These are phyloP conservation scores for Cochlearia excelsa DNA, from an alignment of 345 rosid species.

Conservation along the genomic window DNA sequence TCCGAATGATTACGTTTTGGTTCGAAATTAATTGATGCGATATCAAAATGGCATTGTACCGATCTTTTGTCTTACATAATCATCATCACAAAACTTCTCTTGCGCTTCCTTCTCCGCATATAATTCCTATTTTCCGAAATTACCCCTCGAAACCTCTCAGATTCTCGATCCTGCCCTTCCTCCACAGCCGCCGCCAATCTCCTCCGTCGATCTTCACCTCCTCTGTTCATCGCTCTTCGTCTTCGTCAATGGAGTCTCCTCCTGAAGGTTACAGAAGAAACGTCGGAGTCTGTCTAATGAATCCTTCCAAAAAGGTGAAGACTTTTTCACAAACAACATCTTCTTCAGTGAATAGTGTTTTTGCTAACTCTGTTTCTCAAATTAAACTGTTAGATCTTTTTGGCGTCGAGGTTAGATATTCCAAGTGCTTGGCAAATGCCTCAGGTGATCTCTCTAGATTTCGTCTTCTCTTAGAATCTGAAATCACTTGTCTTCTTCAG, in stretches of 20 bases:
- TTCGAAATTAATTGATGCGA: not conserved
- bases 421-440: slow-evolving; percentile 98
- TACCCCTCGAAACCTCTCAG: slow-evolving; percentile 32
- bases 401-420: slow-evolving; percentile 84
- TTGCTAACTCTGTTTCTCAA: not conserved
- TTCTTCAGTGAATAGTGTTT: not conserved
- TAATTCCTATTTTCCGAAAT: slow-evolving; percentile 27
- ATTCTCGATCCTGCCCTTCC: slow-evolving; percentile 35
- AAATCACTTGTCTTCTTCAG: not conserved
- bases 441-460: slow-evolving; percentile 49
- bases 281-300: slow-evolving; percentile 87
- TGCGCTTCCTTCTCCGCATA: slow-evolving; percentile 2
- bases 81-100: slow-evolving; percentile 13
- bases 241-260: slow-evolving; percentile 72
- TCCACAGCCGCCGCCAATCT: slow-evolving; percentile 19
- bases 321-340: not conserved
- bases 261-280: slow-evolving; percentile 89
- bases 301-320: slow-evolving; percentile 69
- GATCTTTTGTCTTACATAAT: slow-evolving; percentile 27
- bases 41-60: slow-evolving; percentile 39
- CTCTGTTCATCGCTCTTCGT: slow-evolving; percentile 33
- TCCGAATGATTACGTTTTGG: not conserved
- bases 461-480: not conserved
- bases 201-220: slow-evolving; percentile 19
- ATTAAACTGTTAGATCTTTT: slow-evolving; percentile 54